Percentiles rank a stretch among this genome's conserved stretches.
Conservation (phyloP, 2,329 filamentous ascomycete genomes). For the Ophiocordyceps robertsii region DNA sequence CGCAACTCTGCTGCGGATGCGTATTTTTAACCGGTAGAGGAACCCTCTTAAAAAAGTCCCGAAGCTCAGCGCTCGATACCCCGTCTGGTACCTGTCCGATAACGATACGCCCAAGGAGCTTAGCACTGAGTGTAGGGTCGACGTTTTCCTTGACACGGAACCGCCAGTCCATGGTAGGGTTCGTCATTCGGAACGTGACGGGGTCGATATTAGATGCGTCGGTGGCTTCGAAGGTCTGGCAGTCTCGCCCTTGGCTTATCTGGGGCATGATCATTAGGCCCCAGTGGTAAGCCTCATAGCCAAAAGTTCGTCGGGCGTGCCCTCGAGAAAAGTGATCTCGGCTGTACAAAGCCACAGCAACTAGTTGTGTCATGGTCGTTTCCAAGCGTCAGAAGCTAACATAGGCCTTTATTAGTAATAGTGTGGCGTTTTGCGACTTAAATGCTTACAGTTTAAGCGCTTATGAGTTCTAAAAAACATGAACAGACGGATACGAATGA, state of each 20-base stretch:
- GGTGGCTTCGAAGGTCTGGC: conserved; percentile 14
- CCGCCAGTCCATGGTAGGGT: conserved; percentile 20
- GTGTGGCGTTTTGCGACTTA: too few relatives aligned
- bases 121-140: conserved; percentile 7
- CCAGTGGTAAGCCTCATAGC: conserved; percentile 19
- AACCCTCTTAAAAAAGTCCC: conserved; percentile 9
- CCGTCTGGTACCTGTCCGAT: conserved; percentile 11
- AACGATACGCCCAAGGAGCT: conserved; percentile 14
- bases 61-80: conserved; percentile 7
- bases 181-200: conserved; percentile 15
- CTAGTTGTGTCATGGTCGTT: conserved; percentile 5
- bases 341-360: conserved; percentile 14
- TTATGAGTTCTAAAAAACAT: too few relatives aligned
- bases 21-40: conserved; percentile 16
- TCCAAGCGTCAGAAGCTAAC: neutral
- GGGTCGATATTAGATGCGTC: conserved; percentile 16
- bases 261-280: conserved; percentile 12
- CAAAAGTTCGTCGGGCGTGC: conserved; percentile 9
- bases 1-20: conserved; percentile 20
- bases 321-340: conserved; percentile 14
- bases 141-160: conserved; percentile 7
- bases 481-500: too few relatives aligned
- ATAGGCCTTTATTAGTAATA: neutral
- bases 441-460: too few relatives aligned
- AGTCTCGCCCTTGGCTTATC: conserved; percentile 4